Base-by-base conservation (phyloP, 1,284 basidiomycete species). In the Leccinum subfulvum region DNA sequence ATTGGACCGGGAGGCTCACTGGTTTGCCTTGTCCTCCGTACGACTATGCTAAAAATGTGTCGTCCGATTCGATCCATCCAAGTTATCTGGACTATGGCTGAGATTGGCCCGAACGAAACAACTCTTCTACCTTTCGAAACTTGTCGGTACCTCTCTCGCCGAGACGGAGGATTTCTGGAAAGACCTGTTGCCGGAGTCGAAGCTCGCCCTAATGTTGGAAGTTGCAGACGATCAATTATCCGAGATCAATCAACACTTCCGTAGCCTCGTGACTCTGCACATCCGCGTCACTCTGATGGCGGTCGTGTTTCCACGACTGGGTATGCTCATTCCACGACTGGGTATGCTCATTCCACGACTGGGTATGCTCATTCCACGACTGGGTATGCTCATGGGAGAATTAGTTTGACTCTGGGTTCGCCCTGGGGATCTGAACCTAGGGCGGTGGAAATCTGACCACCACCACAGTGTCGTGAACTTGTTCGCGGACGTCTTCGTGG, bases 1-100 rank as follows among this genome's bases (percentile, higher is more conserved):
- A 88, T 51, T 83, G 84, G 61, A 78, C 99, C 26, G 88, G 95
- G 58, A 82, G 83, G 64, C 81, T 98, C 30, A 92, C 94, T 58
- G 84, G 86, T 37, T 80, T 97, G 33, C 92, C 95, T 5, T 97
- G 92, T 71, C 81, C 97, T 44, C 95, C 97, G 0, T 94, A 93
- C 68, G 91, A 96, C 74, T 97, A 94, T 73, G 89, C 90, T 5
- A 88, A 87, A 65, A 93, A 93, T 61, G 83, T 88, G 61, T 88
- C 89, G 16, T 94, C 88, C 58, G 93, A 91, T 71, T 91, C 94
- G 1, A 83, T 98, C 28, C 68, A 89, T 97, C 8, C 89, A 93
- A 72, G 87, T 98, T 58, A 86, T 98, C 73, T 87, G 95, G 9
- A 90, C 89, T 7, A 90, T 98, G 83, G 89, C 90, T 8, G 96